Conservation (phyloP, 306 rosid genomes). For the Biancaea sappan region DNA sequence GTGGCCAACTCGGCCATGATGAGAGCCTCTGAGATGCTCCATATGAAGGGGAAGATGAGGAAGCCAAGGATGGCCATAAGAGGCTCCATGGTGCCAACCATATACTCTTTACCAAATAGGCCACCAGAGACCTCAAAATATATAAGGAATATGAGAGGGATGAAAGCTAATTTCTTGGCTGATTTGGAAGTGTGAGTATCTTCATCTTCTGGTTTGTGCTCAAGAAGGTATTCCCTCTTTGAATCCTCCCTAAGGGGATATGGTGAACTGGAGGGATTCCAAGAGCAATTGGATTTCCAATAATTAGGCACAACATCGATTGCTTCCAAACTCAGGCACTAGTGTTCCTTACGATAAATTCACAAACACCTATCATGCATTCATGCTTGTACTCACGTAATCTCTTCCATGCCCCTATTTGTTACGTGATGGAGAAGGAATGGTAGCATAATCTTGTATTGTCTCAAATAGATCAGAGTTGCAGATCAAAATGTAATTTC, state of each 20-base stretch:
- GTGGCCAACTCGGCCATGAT: conserved; percentile 50
- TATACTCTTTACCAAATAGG: conserved; percentile 40
- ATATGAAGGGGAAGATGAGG: conserved; percentile 47
- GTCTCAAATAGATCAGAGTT: background rate
- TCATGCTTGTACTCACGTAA: background rate
- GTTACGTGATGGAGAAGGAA: background rate
- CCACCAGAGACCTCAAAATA: conserved; percentile 52
- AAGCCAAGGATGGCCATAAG: conserved; percentile 51
- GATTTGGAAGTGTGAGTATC: conserved; percentile 2
- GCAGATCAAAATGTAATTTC: too few species aligned
- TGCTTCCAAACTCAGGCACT: background rate
- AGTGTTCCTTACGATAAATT: background rate
- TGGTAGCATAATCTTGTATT: background rate
- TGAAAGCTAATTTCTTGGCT: conserved; percentile 37
- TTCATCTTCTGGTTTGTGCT: background rate
- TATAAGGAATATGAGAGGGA: conserved; percentile 50
- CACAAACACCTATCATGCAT: background rate
- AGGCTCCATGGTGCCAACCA: conserved; percentile 44
- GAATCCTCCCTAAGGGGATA: background rate
- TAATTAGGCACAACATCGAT: background rate
- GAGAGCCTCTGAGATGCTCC: conserved; percentile 53
- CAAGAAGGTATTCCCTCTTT: background rate
- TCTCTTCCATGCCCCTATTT: too few species aligned
- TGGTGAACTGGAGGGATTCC: background rate
- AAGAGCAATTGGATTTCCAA: background rate